Evolutionary conservation across 257 asterid genomes (phyloP).

Genomic region (Pogostemon cablin): DNA sequence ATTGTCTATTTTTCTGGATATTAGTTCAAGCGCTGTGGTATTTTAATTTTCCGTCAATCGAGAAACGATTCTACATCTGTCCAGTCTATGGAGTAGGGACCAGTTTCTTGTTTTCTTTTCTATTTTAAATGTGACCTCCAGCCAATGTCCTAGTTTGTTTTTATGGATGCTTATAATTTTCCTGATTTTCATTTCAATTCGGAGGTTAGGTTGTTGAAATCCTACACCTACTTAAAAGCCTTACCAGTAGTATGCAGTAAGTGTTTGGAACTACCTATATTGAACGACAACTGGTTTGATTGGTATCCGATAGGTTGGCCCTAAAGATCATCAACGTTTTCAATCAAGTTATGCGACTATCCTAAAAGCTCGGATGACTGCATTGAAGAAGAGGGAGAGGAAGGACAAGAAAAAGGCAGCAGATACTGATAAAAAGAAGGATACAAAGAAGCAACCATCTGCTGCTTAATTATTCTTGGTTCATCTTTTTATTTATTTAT

Average conservation of each 20-base stretch:
- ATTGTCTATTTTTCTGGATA: too few relatives aligned
- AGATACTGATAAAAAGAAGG: slow-evolving; percentile 63
- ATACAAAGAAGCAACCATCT: slow-evolving; percentile 47
- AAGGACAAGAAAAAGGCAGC: slow-evolving; percentile 78
- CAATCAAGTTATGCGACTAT: slow-evolving; percentile 93
- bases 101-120: background rate
- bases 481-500: slow-evolving; percentile 24
- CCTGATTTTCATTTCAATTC: background rate
- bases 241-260: too few relatives aligned
- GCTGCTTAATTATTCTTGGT: slow-evolving; percentile 40
- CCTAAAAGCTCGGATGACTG: slow-evolving; percentile 80
- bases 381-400: slow-evolving; percentile 91
- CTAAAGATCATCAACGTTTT: slow-evolving; percentile 80
- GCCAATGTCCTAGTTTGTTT: background rate
- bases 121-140: too few relatives aligned
- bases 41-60: too few relatives aligned
- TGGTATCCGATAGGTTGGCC: slow-evolving; percentile 63
- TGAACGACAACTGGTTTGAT: slow-evolving; percentile 28
- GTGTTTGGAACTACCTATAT: background rate
- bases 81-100: too few relatives aligned
- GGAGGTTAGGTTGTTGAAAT: too few relatives aligned
- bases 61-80: too few relatives aligned
- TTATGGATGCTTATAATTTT: too few relatives aligned
- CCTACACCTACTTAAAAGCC: too few relatives aligned
- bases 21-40: too few relatives aligned